Conservation (phyloP, 2,329 filamentous ascomycete species). For the Cercospora sp. region DNA sequence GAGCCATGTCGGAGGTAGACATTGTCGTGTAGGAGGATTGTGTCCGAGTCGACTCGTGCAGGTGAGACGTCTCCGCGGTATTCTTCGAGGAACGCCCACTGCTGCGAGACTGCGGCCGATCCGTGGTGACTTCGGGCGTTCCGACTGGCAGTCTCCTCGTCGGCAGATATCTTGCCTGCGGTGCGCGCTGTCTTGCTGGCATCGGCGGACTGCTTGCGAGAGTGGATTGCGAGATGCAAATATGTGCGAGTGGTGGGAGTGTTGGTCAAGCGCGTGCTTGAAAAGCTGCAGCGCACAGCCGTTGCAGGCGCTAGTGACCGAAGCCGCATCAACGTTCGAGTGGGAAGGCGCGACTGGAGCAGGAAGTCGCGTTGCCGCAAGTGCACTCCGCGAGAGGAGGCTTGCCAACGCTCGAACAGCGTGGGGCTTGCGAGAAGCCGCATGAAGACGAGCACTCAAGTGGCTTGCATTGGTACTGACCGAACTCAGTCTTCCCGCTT, state of each 20-base stretch:
- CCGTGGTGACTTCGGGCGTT: conserved; percentile 25
- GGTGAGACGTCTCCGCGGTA: neutral
- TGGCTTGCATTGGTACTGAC: neutral
- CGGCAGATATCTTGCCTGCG: conserved; percentile 19
- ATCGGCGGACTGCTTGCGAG: neutral
- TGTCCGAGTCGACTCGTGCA: neutral
- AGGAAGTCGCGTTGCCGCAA: neutral
- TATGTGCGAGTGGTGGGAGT: neutral
- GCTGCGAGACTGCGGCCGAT: conserved; percentile 3
- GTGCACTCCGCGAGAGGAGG: neutral
- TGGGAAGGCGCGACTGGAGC: neutral
- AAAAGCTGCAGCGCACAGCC: neutral
- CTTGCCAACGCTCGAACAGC: neutral
- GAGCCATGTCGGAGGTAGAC: conserved; percentile 15
- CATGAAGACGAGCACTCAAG: neutral
- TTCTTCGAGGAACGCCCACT: conserved; percentile 12
- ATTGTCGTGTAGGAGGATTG: neutral
- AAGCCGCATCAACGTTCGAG: neutral
- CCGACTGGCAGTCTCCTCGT: conserved; percentile 34
- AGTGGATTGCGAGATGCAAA: neutral
- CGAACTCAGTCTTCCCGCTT: neutral
- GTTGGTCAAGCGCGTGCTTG: neutral
- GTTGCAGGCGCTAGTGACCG: neutral
- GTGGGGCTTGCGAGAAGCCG: neutral
- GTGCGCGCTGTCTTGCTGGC: conserved; percentile 10